These are phyloP conservation scores for Agrocybe pediades DNA, from an alignment of 768 basidiomycete species.

Conservation along the genomic window DNA sequence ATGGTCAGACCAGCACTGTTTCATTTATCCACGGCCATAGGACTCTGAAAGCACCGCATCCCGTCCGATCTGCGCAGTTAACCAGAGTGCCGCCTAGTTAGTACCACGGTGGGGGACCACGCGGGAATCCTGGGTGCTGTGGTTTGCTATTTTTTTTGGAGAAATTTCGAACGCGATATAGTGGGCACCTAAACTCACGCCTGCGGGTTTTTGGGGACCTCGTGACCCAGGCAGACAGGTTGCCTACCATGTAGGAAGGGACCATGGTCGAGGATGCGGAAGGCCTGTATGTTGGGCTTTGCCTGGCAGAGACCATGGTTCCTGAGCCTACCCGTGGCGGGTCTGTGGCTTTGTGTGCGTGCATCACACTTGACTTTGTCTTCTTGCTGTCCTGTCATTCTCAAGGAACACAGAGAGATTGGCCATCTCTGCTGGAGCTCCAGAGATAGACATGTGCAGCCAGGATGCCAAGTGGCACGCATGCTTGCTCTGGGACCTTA, in stretches of 20 bases:
- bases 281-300: conserved; percentile 14
- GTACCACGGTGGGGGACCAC: conserved; percentile 68
- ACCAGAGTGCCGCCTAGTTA: conserved; percentile 62
- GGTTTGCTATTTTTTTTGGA: conserved; percentile 31
- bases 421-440: too few relatives aligned
- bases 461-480: too few relatives aligned
- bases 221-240: conserved; percentile 20
- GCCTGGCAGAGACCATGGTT: conserved; percentile 9
- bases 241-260: conserved; percentile 31
- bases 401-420: background rate
- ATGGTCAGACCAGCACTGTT: conserved; percentile 10
- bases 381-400: too few relatives aligned
- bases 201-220: conserved; percentile 15
- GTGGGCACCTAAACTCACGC: conserved; percentile 21
- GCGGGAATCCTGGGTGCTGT: conserved; percentile 55
- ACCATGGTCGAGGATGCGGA: conserved; percentile 8
- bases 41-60: conserved; percentile 56
- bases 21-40: conserved; percentile 43
- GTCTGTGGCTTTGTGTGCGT: background rate
- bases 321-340: background rate
- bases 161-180: conserved; percentile 21
- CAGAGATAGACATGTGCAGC: too few relatives aligned
- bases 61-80: conserved; percentile 65
- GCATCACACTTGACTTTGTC: too few relatives aligned
- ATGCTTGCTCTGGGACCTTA: too few relatives aligned